Evolutionary conservation across 1,284 basidiomycete genomes (phyloP).

Genomic region (Ceratobasidium sp.): DNA sequence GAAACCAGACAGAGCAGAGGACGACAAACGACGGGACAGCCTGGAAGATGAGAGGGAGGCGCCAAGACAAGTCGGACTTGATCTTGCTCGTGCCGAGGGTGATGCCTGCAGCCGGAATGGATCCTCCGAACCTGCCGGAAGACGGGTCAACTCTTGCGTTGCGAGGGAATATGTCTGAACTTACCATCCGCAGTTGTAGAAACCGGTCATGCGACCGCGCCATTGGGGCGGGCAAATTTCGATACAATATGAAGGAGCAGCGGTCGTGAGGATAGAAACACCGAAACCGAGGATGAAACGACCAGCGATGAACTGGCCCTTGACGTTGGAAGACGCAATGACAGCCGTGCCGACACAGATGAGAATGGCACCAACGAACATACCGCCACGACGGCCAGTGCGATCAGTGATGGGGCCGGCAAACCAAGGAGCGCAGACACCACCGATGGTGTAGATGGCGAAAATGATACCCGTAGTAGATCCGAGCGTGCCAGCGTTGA

Average conservation of each 20-base stretch:
- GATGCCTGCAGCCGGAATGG: conserved; percentile 56
- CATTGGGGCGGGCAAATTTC: conserved; percentile 75
- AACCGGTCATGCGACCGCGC: conserved; percentile 70
- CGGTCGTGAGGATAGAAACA: conserved; percentile 61
- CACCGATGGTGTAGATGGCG: conserved; percentile 51
- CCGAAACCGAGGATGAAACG: conserved; percentile 65
- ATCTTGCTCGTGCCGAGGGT: conserved; percentile 55
- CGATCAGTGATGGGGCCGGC: conserved; percentile 58
- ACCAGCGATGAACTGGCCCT: conserved; percentile 56
- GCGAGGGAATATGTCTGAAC: conserved; percentile 48
- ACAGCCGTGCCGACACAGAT: conserved; percentile 57
- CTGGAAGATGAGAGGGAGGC: conserved; percentile 55
- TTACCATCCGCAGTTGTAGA: conserved; percentile 63
- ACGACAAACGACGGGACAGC: conserved; percentile 50
- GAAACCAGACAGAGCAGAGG: conserved; percentile 50
- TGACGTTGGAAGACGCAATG: conserved; percentile 61
- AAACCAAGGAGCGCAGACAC: conserved; percentile 52
- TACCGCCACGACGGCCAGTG: conserved; percentile 67
- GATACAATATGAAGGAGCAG: conserved; percentile 65
- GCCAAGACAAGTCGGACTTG: conserved; percentile 54
- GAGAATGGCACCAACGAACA: conserved; percentile 59
- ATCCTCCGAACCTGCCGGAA: conserved; percentile 52
- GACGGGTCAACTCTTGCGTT: conserved; percentile 47
- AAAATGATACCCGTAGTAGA: conserved; percentile 50
- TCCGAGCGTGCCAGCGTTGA: conserved; percentile 53